Evolutionary conservation across 495 filamentous ascomycete genomes (phyloP).

Genomic region (Neurospora sp.): DNA sequence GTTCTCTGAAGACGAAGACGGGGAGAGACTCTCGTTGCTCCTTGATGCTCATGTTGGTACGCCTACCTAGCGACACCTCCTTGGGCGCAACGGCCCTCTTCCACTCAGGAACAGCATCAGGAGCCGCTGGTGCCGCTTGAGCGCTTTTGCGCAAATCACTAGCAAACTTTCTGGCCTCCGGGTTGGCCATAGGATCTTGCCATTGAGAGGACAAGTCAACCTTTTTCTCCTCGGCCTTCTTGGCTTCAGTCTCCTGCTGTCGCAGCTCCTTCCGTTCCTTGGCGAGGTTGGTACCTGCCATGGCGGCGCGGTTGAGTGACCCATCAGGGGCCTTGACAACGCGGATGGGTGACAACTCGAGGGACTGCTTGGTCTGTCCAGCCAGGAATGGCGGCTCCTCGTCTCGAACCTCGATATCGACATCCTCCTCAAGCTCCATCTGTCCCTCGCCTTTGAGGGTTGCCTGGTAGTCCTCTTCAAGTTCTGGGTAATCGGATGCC

Average conservation of each 20-base stretch:
- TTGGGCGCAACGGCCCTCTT: constrained; percentile 75
- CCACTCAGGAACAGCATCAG: constrained; percentile 81
- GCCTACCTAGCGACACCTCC: constrained; percentile 72
- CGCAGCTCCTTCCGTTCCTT: constrained; percentile 82
- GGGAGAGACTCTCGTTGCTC: constrained; percentile 87
- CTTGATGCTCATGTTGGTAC: constrained; percentile 88
- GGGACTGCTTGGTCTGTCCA: constrained; percentile 89
- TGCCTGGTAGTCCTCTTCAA: constrained; percentile 88
- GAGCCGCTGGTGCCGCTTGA: constrained; percentile 24
- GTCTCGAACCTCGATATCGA: constrained; percentile 93
- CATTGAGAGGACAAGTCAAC: constrained; percentile 87
- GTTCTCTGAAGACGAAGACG: constrained; percentile 80
- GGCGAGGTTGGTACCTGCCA: constrained; percentile 82
- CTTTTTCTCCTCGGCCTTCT: constrained; percentile 64
- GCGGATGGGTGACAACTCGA: constrained; percentile 89
- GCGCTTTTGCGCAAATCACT: constrained; percentile 59
- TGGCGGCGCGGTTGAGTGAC: constrained; percentile 87
- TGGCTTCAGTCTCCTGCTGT: constrained; percentile 80
- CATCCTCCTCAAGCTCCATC: constrained; percentile 92
- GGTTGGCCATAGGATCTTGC: constrained; percentile 90
- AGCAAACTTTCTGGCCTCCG: constrained; percentile 78
- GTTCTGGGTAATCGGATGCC: constrained; percentile 83
- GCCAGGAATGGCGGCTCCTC: constrained; percentile 95
- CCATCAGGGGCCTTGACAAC: constrained; percentile 97
- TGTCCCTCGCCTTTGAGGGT: constrained; percentile 75